phyloP scores from a whole-genome alignment of 805 yeast species.

The Jamesozyma lodderae region DNA sequence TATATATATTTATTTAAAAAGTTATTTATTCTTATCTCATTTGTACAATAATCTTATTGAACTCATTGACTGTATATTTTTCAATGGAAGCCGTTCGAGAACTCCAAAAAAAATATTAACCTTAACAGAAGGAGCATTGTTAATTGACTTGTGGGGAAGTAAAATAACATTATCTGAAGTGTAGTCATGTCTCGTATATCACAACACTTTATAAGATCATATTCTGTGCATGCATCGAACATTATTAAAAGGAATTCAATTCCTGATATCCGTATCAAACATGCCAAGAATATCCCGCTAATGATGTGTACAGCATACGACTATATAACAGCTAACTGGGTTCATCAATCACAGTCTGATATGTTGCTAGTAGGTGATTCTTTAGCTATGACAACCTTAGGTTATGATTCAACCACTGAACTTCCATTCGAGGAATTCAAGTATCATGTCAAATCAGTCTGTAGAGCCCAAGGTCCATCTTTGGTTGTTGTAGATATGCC shows the following conservation, averaged over 20 bases:
- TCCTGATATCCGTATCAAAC: slow-evolving; percentile 32
- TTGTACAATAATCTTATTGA: no score
- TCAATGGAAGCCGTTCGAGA: no score
- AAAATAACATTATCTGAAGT: no score
- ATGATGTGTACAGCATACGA: slow-evolving; percentile 81
- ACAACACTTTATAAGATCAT: no score
- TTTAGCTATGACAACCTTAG: slow-evolving; percentile 83
- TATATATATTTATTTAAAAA: no score
- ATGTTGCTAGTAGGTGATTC: slow-evolving; percentile 83
- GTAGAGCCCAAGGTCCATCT: slow-evolving; percentile 57
- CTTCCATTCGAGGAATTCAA: slow-evolving; percentile 71
- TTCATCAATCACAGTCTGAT: slow-evolving; percentile 59
- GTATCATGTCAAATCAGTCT: slow-evolving; percentile 66
- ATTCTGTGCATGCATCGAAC: slow-evolving; percentile 4
- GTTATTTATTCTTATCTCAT: no score
- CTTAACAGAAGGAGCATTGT: no score
- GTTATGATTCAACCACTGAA: slow-evolving; percentile 68
- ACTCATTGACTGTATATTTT: no score
- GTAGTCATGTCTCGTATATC: no score
- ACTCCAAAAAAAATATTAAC: no score
- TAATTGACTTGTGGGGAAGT: no score
- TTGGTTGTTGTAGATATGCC: slow-evolving; percentile 80
- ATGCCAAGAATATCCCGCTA: slow-evolving; percentile 32
- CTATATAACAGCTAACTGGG: slow-evolving; percentile 63
- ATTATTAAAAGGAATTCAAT: slow-evolving; percentile 17